Evolutionary conservation across 495 filamentous ascomycete genomes (phyloP).

Genomic region (Aspergillus panamensis): DNA sequence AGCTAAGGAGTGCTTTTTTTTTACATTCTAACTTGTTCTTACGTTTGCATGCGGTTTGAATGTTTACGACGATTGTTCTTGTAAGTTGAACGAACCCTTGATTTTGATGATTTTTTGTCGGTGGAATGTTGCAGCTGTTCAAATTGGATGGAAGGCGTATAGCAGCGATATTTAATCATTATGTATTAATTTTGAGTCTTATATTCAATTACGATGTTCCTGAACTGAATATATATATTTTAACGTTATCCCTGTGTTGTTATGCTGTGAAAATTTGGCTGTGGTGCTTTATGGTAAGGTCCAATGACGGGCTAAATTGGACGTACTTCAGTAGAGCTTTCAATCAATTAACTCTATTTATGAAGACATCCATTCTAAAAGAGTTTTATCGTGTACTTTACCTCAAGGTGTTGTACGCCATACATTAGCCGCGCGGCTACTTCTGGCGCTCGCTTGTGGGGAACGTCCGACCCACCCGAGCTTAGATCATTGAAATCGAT

Average conservation of each 20-base stretch:
- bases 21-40: constrained; percentile 14
- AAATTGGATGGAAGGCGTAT: constrained; percentile 11
- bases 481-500: constrained; percentile 17
- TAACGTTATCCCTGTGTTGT: too few relatives aligned
- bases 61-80: constrained; percentile 10
- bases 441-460: constrained; percentile 25
- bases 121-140: constrained; percentile 2
- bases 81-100: neutral
- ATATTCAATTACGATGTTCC: neutral
- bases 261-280: too few relatives aligned
- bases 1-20: constrained; percentile 14
- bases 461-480: constrained; percentile 21
- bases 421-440: constrained; percentile 22
- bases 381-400: too few relatives aligned
- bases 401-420: neutral
- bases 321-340: too few relatives aligned
- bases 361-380: too few relatives aligned
- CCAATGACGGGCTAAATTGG: too few relatives aligned
- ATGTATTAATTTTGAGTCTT: neutral
- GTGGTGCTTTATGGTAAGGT: too few relatives aligned
- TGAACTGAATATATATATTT: too few relatives aligned
- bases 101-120: constrained; percentile 8
- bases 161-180: constrained; percentile 3
- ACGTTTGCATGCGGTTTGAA: constrained; percentile 20
- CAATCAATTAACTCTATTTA: too few relatives aligned